Evolutionary conservation across 139 green algal genomes (phyloP).

Genomic region (Monoraphidium neglectum): DNA sequence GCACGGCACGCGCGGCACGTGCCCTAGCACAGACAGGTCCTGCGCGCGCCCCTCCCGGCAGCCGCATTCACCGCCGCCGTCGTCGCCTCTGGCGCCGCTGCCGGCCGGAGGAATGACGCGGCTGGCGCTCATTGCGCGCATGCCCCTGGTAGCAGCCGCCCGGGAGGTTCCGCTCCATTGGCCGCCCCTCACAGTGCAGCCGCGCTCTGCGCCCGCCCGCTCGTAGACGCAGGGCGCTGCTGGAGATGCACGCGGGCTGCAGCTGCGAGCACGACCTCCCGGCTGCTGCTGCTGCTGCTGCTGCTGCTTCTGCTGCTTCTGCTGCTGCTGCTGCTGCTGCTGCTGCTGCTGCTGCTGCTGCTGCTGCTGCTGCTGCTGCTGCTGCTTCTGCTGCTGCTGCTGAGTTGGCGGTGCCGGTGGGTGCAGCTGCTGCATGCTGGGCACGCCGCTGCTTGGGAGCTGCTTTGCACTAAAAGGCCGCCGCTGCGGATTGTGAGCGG

Average conservation of each 20-base stretch:
- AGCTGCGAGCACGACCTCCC: not conserved
- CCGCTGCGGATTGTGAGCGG: no score
- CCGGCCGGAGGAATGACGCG: not conserved
- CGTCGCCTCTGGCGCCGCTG: not conserved
- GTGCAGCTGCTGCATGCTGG: not conserved
- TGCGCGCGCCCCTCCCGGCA: no score
- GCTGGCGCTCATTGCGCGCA: not conserved
- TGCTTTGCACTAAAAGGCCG: no score
- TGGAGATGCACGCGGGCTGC: not conserved
- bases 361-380: not conserved
- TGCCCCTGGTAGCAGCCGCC: not conserved
- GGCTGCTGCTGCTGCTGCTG: slow-evolving; percentile 8
- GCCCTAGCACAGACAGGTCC: no score
- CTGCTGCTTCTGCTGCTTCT: not conserved
- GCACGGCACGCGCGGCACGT: no score
- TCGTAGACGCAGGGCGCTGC: not conserved
- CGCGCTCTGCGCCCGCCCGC: not conserved
- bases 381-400: not conserved
- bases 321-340: not conserved
- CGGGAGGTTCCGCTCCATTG: not conserved
- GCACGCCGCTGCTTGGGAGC: no score
- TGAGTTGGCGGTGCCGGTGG: not conserved
- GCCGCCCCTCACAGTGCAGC: not conserved
- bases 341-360: not conserved
- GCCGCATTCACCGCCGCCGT: no score